Conservation (phyloP, 1,284 basidiomycete species). For the Rhodotorula sp. region DNA sequence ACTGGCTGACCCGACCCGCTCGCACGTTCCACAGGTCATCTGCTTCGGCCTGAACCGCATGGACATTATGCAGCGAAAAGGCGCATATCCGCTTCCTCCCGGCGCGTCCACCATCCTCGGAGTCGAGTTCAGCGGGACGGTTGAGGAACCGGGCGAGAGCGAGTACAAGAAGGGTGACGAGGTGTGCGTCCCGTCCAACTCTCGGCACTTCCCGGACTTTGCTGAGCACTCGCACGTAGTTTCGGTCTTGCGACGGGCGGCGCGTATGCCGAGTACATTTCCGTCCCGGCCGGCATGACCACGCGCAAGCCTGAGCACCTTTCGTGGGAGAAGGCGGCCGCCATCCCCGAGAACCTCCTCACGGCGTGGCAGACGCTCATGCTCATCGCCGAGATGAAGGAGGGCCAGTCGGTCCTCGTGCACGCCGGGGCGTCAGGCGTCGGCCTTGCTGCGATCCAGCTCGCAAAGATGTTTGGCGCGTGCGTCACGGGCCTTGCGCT, state of each 20-base stretch:
- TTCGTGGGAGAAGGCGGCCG: conserved; percentile 68
- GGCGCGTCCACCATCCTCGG: conserved; percentile 78
- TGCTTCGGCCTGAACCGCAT: conserved; percentile 80
- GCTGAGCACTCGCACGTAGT: conserved; percentile 7
- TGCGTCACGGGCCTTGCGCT: conserved; percentile 61
- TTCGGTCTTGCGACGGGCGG: conserved; percentile 76
- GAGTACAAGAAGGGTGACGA: conserved; percentile 75
- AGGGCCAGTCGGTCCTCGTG: conserved; percentile 75
- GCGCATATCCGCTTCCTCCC: conserved; percentile 70
- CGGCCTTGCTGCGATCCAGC: conserved; percentile 85
- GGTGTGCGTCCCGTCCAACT: conserved; percentile 54
- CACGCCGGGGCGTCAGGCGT: conserved; percentile 89
- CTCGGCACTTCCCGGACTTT: neutral
- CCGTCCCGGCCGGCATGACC: conserved; percentile 66
- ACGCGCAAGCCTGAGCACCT: conserved; percentile 73
- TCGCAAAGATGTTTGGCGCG: conserved; percentile 72
- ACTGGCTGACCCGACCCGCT: too few species aligned
- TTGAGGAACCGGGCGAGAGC: conserved; percentile 63
- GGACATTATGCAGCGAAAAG: conserved; percentile 64
- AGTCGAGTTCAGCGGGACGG: conserved; percentile 81
- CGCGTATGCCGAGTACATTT: conserved; percentile 86
- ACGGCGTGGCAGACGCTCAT: conserved; percentile 87
- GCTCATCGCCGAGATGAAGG: conserved; percentile 66
- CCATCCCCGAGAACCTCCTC: conserved; percentile 74
- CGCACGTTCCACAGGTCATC: conserved; percentile 52